Evolutionary conservation across 306 rosid genomes (phyloP).

Genomic region (Cicer cuneatum): DNA sequence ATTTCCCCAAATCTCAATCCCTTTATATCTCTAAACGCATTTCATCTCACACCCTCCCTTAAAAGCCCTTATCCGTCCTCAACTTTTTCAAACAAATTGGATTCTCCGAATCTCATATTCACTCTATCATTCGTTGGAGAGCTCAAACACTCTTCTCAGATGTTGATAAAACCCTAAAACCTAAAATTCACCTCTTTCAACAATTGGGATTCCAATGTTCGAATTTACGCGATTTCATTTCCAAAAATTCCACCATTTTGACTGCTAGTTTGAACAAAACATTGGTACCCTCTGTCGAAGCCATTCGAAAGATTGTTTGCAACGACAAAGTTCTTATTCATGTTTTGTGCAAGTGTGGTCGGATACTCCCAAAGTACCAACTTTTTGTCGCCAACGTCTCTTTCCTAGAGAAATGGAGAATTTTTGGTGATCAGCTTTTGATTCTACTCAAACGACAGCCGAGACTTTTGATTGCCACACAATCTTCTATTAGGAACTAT

Average conservation of each 20-base stretch:
- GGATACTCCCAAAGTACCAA: slow-evolving; percentile 36
- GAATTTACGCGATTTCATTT: slow-evolving; percentile 49
- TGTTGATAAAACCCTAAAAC: slow-evolving; percentile 53
- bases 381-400: slow-evolving; percentile 43
- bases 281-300: slow-evolving; percentile 56
- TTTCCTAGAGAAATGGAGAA: slow-evolving; percentile 56
- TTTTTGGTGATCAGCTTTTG: slow-evolving; percentile 59
- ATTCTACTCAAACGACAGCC: slow-evolving; percentile 52
- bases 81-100: slow-evolving; percentile 52
- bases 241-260: slow-evolving; percentile 50
- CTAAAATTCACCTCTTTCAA: slow-evolving; percentile 62
- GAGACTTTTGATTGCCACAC: slow-evolving; percentile 35
- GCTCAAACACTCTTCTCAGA: slow-evolving; percentile 53
- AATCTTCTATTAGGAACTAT: slow-evolving; percentile 47
- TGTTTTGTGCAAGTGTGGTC: slow-evolving; percentile 39
- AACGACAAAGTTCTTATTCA: slow-evolving; percentile 40
- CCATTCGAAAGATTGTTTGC: slow-evolving; percentile 48
- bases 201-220: slow-evolving; percentile 51
- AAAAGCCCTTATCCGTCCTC: slow-evolving; percentile 49
- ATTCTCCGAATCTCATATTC: slow-evolving; percentile 54
- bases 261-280: slow-evolving; percentile 53
- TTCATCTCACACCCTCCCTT: slow-evolving; percentile 9
- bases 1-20: slow-evolving; percentile 45
- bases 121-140: slow-evolving; percentile 7
- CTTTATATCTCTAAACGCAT: slow-evolving; percentile 40